Evolutionary conservation across 805 yeast species (phyloP), one percentile per base, ranked within the genome.

Genomic region (Cyberlindnera subsufficiens): DNA sequence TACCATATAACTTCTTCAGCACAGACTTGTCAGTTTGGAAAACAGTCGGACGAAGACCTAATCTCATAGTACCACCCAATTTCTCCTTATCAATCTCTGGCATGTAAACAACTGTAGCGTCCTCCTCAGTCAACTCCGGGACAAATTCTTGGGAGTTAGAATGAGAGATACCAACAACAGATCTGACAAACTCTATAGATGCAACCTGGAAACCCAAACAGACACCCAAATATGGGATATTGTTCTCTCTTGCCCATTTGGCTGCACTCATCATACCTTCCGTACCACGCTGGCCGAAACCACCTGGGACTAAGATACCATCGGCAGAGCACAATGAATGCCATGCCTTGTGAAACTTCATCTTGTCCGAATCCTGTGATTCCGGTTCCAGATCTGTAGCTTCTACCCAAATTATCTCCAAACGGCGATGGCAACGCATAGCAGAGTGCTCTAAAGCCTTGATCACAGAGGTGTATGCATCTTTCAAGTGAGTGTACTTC

Each of bases 201-300:
- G 98, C 99, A 59, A 93, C 78, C 72, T 93, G 99, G 70, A 93
- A 79, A 48, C 99, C 99, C 44, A 93, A 77, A 69, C 99, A 93
- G 49, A 93, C 95, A 64, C 99, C 99, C 59, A 93, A 74, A 67
- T 83, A 93, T 39, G 99, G 99, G 45, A 88, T 77, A 59, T 83
- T 77, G 70, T 88, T 88, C 66, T 85, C 96, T 70, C 99, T 82
- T n/a, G 99, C 99, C 84, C 95, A 93, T 66, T 86, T 84, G 42
- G 97, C 95, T 46, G 98, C 99, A 32, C 86, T 71, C 62, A 93
- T 74, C 99, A 93, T 93, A 56, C 99, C 99, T 69, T 93, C 98
- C 46, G 88, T 87, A 68, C 99, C 99, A 66, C 99, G 83, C 39
- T 79, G 68, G 46, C 99, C 99, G 60, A 93, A 93, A 1, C 99